Evolutionary conservation across 306 rosid species (phyloP), one percentile per base, ranked within the genome.

Genomic region (Vicia villosa): DNA sequence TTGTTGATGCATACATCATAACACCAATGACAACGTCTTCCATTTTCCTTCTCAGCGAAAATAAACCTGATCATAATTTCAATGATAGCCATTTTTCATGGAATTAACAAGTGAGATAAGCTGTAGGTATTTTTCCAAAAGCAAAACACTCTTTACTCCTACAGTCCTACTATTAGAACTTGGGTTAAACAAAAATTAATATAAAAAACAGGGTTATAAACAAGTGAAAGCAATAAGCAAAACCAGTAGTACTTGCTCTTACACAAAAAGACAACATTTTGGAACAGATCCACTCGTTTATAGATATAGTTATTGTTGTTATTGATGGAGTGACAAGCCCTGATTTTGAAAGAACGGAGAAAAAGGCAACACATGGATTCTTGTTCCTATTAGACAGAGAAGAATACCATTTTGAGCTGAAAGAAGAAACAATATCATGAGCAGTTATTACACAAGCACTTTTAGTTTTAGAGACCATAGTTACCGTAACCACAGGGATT

Each of bases 21-120:
- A 93, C 97, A 12, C 97, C 89, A 47, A 72, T 82, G 61, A 88
- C 91, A 4, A 89, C 78, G 69, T 88, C 96, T 70, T 86, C 96
- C 47, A 88, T 85, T 81, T 88, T 88, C 89, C 83, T 88, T 74
- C 81, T 86, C 50, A 88, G 77, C 20, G 96, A 87, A 83, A 85
- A 91, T 54, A 88, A 70, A 68, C 97, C 96, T 85, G 80, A 41
- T 40, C 38, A 77, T 32, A n/a, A 21, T 43, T 38, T 57, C 14
- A 80, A 73, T 46, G 61, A 40, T 60, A 4, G 50, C 57, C 67
- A 58, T 59, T 68, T 71, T 56, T 49, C 45, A 76, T 7, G 9
- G 26, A 54, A 70, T 40, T 26, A 69, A 51, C 8, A 64, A 58
- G 57, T 42, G 64, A 72, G 16, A 56, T 14, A 60, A 45, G 69